A percentile compares a stretch with the other conserved stretches of the same genome.
These are phyloP conservation scores for Plasmodium relictum DNA, from an alignment of 169 alveolate species.

Conservation along the genomic window DNA sequence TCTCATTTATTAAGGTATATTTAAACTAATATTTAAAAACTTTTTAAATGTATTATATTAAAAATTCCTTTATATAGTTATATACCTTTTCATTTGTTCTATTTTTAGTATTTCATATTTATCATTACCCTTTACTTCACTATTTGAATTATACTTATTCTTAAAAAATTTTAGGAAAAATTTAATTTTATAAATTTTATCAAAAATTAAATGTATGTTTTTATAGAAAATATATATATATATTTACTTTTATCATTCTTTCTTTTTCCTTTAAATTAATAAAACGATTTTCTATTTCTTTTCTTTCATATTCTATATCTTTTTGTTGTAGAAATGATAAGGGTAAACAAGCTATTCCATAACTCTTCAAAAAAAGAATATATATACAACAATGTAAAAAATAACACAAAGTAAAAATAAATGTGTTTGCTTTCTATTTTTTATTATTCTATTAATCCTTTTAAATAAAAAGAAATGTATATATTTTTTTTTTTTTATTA, in stretches of 20 bases:
- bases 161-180: not conserved
- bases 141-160: conserved; percentile 31
- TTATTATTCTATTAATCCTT: not conserved
- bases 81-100: conserved; percentile 48
- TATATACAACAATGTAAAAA: no score
- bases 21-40: not conserved
- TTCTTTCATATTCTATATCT: conserved; percentile 37
- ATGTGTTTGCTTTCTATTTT: not conserved
- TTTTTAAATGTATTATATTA: not conserved
- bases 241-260: conserved; percentile 51
- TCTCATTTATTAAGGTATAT: not conserved
- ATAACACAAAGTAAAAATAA: not conserved
- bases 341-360: conserved; percentile 74
- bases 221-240: not conserved
- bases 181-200: not conserved
- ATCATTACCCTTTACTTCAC: conserved; percentile 37
- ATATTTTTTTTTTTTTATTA: conserved; percentile 6
- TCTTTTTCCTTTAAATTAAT: conserved; percentile 57
- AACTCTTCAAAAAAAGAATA: conserved; percentile 23
- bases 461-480: no score
- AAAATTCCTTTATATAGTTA: not conserved
- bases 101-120: conserved; percentile 49
- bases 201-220: not conserved
- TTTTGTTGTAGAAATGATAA: conserved; percentile 45
- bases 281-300: conserved; percentile 59